Percentiles rank a stretch among this genome's conserved stretches.
These are phyloP conservation scores for Gynandropsis gynandra DNA, from an alignment of 345 rosid species.

Conservation along the genomic window DNA sequence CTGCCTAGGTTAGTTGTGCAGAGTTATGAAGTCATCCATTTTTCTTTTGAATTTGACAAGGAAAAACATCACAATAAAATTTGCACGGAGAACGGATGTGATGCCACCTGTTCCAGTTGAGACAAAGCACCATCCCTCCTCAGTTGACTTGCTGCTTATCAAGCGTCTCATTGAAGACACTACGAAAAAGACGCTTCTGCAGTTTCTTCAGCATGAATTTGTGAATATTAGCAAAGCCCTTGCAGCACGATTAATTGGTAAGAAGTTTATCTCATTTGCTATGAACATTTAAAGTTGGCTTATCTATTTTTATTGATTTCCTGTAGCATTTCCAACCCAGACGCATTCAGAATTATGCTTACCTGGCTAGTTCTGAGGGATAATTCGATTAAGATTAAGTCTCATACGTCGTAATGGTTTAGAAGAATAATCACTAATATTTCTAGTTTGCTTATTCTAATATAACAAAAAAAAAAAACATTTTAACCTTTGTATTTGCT, in stretches of 20 bases:
- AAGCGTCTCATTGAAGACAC: conserved; percentile 88
- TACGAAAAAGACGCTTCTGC: conserved; percentile 71
- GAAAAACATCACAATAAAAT: conserved; percentile 72
- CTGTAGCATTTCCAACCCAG: neutral
- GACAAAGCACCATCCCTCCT: conserved; percentile 96
- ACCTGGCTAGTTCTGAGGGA: conserved; percentile 1
- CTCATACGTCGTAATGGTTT: conserved; percentile 2
- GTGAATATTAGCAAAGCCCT: conserved; percentile 72
- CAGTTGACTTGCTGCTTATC: conserved; percentile 88
- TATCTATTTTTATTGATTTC: no score
- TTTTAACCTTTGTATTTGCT: conserved; percentile 6
- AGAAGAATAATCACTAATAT: conserved; percentile 1
- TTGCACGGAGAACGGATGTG: conserved; percentile 85
- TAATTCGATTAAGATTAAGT: neutral
- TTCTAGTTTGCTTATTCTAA: neutral
- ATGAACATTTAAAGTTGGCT: conserved; percentile 3
- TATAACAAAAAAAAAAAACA: conserved; percentile 3
- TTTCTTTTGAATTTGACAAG: conserved; percentile 29
- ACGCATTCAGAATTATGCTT: neutral
- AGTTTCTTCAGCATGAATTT: conserved; percentile 94
- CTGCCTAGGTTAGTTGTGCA: conserved; percentile 8
- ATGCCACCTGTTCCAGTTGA: conserved; percentile 94
- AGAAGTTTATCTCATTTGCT: conserved; percentile 18
- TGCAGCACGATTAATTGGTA: conserved; percentile 84
- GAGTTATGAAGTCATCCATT: conserved; percentile 5